A percentile compares a stretch with the other conserved stretches of the same genome.
Conservation (phyloP, 2,329 filamentous ascomycete genomes). For the Trichoderma guizhouense region DNA sequence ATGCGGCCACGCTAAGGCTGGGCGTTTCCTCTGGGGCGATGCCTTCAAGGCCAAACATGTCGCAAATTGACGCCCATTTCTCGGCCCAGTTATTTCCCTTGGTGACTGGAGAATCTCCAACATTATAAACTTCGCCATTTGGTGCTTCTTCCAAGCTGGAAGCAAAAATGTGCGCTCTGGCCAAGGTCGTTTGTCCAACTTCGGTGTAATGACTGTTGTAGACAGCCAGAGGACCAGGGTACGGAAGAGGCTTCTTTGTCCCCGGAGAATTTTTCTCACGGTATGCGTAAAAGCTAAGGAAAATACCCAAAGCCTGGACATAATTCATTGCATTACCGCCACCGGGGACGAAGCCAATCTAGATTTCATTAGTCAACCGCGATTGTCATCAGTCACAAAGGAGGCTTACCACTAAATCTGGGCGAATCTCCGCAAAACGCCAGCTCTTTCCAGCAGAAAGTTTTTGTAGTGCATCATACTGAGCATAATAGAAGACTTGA, state of each 20-base stretch:
- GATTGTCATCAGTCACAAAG: background rate
- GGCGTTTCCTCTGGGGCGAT: background rate
- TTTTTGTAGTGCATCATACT: background rate
- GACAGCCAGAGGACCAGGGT: conserved; percentile 1
- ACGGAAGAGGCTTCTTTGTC: background rate
- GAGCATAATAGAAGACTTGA: conserved; percentile 15
- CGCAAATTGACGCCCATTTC: conserved; percentile 7
- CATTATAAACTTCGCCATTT: conserved; percentile 9
- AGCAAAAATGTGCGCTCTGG: conserved; percentile 10
- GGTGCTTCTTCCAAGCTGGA: background rate
- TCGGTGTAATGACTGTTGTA: conserved; percentile 7
- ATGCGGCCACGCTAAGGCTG: background rate
- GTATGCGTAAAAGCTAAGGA: conserved; percentile 14
- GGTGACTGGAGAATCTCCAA: conserved; percentile 8
- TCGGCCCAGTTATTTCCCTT: conserved; percentile 9
- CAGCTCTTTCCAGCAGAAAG: conserved; percentile 9
- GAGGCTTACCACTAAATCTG: conserved; percentile 4
- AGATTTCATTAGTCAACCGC: background rate
- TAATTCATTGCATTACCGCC: conserved; percentile 12
- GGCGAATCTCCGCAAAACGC: conserved; percentile 15
- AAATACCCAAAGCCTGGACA: conserved; percentile 4
- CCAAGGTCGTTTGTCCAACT: conserved; percentile 6
- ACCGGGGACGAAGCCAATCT: conserved; percentile 13
- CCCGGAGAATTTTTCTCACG: background rate
- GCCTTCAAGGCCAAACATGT: conserved; percentile 6